Conservation (phyloP, 208 protist genomes). For the Porcisia hertigi region DNA sequence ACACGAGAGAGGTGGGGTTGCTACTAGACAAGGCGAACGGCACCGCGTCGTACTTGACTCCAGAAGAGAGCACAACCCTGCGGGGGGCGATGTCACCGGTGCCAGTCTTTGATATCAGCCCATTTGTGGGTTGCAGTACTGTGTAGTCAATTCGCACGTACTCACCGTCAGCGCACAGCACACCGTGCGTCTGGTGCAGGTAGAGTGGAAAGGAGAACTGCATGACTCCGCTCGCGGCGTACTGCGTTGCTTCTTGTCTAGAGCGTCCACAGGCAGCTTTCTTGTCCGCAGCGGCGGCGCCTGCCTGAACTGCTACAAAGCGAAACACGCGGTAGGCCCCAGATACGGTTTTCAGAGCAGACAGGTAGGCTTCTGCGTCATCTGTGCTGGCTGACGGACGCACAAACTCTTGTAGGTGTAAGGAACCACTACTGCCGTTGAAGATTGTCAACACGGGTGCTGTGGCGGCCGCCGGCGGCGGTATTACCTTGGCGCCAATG, state of each 20-base stretch:
- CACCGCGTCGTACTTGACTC: slow-evolving; percentile 32
- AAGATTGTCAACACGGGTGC: slow-evolving; percentile 37
- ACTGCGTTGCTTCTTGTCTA: slow-evolving; percentile 30
- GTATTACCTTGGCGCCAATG: not conserved
- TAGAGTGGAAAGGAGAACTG: slow-evolving; percentile 35
- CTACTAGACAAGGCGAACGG: slow-evolving; percentile 18
- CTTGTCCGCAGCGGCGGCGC: slow-evolving; percentile 29
- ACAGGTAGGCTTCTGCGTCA: slow-evolving; percentile 26
- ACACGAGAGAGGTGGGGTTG: slow-evolving; percentile 5
- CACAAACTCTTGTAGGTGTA: slow-evolving; percentile 40
- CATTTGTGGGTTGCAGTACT: slow-evolving; percentile 35
- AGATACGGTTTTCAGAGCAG: slow-evolving; percentile 16
- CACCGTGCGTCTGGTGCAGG: slow-evolving; percentile 38
- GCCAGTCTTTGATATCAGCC: slow-evolving; percentile 42
- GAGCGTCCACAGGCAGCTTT: slow-evolving; percentile 23
- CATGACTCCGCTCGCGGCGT: slow-evolving; percentile 32
- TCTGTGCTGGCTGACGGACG: slow-evolving; percentile 2
- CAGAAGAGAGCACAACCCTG: slow-evolving; percentile 41
- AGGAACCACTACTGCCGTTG: slow-evolving; percentile 47
- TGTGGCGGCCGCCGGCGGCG: not conserved
- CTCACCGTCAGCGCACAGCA: slow-evolving; percentile 44
- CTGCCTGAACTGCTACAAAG: slow-evolving; percentile 24
- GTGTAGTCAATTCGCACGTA: slow-evolving; percentile 73
- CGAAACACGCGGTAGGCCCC: slow-evolving; percentile 29
- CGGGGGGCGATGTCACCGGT: slow-evolving; percentile 20